phyloP scores from a whole-genome alignment of 1,284 basidiomycete species.

The Caloboletus inedulis region DNA sequence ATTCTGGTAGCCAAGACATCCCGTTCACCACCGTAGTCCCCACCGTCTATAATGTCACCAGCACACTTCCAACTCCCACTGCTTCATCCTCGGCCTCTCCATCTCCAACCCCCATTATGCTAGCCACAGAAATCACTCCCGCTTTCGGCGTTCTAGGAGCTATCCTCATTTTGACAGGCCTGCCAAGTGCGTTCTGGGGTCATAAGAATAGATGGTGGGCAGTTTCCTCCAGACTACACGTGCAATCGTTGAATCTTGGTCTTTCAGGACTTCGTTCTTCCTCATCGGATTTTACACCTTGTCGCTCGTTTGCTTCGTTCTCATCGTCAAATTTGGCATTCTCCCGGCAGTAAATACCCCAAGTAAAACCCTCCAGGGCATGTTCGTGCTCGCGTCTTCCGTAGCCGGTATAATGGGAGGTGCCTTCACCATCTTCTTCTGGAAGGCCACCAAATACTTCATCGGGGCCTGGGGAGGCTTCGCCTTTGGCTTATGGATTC shows the following conservation, averaged over 20 bases:
- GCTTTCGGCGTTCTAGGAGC: slow-evolving; percentile 89
- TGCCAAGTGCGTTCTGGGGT: slow-evolving; percentile 87
- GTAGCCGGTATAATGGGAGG: slow-evolving; percentile 84
- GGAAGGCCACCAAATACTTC: slow-evolving; percentile 81
- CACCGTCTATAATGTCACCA: slow-evolving; percentile 56
- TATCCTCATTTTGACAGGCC: slow-evolving; percentile 83
- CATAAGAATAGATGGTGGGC: slow-evolving; percentile 88
- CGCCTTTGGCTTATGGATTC: slow-evolving; percentile 81
- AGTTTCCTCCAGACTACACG: slow-evolving; percentile 11
- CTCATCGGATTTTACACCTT: slow-evolving; percentile 88
- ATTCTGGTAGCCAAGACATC: slow-evolving; percentile 46
- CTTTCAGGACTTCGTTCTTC: slow-evolving; percentile 83
- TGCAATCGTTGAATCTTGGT: slow-evolving; percentile 13
- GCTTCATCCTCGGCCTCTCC: slow-evolving; percentile 46
- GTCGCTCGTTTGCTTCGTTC: slow-evolving; percentile 79
- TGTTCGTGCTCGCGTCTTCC: slow-evolving; percentile 82
- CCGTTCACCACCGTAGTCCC: slow-evolving; percentile 53
- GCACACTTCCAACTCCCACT: slow-evolving; percentile 41
- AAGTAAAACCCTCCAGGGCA: slow-evolving; percentile 71
- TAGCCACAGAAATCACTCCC: slow-evolving; percentile 79
- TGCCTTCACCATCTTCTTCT: slow-evolving; percentile 84
- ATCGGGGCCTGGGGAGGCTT: slow-evolving; percentile 91
- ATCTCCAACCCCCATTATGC: slow-evolving; percentile 51
- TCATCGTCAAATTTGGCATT: slow-evolving; percentile 89
- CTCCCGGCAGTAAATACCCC: slow-evolving; percentile 81